A percentile compares a stretch with the other conserved stretches of the same genome.
Evolutionary conservation across 2,329 filamentous ascomycete species (phyloP).

Genomic region (Botrytis tulipae): DNA sequence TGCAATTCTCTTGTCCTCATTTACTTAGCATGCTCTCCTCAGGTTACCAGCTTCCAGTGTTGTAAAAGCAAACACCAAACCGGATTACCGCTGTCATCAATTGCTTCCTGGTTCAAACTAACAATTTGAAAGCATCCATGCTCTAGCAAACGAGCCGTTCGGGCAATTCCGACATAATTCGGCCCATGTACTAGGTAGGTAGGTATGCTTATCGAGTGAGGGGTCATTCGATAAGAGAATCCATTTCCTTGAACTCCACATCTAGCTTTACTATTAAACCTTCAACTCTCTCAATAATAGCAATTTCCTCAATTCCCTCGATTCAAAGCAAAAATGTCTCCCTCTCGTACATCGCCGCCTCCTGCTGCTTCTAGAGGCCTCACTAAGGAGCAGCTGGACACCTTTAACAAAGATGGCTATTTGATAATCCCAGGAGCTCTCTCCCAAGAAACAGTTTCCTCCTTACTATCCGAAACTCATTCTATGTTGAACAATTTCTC

Average conservation of each 20-base stretch:
- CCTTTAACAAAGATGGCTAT: slow-evolving; percentile 83
- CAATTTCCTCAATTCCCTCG: background rate
- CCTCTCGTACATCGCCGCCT: background rate
- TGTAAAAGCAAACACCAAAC: no score
- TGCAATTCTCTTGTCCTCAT: no score
- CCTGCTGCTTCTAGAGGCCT: slow-evolving; percentile 45
- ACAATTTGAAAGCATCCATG: no score
- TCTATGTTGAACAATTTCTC: slow-evolving; percentile 72
- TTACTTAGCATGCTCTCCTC: no score
- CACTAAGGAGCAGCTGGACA: slow-evolving; percentile 65
- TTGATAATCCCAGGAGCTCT: slow-evolving; percentile 82
- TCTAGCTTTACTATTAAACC: background rate
- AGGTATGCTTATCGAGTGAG: no score
- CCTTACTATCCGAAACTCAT: slow-evolving; percentile 73
- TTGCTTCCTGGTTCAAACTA: no score
- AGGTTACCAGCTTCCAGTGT: no score
- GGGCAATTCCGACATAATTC: no score
- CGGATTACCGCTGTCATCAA: no score
- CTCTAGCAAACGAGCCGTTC: no score
- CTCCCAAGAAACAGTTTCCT: slow-evolving; percentile 58
- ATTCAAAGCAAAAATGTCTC: background rate
- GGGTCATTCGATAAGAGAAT: slow-evolving; percentile 6
- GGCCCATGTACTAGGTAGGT: no score
- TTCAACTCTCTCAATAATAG: background rate
- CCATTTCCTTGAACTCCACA: background rate